Evolutionary conservation across 108 stramenopile species (phyloP).

Genomic region (Discostella pseudostelligera): DNA sequence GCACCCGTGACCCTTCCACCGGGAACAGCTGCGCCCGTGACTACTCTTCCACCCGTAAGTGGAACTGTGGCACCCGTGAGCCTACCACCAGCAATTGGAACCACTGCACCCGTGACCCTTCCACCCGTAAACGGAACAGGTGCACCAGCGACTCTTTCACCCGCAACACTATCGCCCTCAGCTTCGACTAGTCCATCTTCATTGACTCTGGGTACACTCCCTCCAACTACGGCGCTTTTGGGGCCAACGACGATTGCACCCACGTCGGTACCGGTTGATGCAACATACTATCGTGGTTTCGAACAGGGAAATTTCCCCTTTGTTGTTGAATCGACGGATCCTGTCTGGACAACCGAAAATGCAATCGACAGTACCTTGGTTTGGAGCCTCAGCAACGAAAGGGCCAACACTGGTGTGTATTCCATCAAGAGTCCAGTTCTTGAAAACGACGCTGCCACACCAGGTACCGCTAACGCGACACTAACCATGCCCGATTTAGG

Average conservation of each 20-base stretch:
- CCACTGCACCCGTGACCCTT: not conserved
- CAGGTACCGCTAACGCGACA: not conserved
- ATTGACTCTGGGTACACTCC: not conserved
- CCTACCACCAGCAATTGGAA: not conserved
- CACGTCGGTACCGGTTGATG: not conserved
- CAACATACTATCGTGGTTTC: slow-evolving; percentile 2
- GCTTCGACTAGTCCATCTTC: not conserved
- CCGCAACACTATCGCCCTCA: not conserved
- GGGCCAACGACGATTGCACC: not conserved
- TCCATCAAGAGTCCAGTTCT: slow-evolving; percentile 5
- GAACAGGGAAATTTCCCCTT: slow-evolving; percentile 7
- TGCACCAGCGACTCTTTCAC: not conserved
- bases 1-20: not conserved
- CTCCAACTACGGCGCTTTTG: not conserved
- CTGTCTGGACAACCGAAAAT: not conserved
- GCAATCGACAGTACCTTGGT: not conserved
- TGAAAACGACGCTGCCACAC: slow-evolving; percentile 5
- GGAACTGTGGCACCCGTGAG: not conserved
- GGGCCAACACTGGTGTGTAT: not conserved
- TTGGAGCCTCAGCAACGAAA: not conserved
- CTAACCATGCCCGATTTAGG: slow-evolving; percentile 3
- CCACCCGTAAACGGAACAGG: not conserved
- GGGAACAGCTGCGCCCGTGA: not conserved
- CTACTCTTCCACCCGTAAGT: not conserved
- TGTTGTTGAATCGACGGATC: slow-evolving; percentile 2